These are phyloP conservation scores for Thozetella sp. DNA, from an alignment of 495 filamentous ascomycete genomes.

Conservation along the genomic window DNA sequence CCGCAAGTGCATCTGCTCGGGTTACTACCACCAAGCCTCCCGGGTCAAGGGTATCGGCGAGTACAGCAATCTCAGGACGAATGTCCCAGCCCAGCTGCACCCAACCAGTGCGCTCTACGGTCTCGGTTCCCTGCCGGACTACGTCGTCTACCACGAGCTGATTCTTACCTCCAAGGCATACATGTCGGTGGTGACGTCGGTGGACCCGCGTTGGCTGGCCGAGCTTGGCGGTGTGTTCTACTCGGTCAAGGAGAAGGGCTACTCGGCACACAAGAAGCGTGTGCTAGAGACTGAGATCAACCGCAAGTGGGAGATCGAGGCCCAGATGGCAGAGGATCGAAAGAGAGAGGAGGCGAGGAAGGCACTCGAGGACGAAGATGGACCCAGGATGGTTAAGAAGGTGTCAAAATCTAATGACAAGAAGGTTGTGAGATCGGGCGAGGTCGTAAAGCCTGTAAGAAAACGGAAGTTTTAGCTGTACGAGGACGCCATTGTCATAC, in stretches of 20 bases:
- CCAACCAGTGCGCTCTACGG: slow-evolving; percentile 93
- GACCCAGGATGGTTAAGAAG: slow-evolving; percentile 47
- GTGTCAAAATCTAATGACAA: slow-evolving; percentile 40
- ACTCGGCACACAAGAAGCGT: slow-evolving; percentile 83
- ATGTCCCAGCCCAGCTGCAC: slow-evolving; percentile 90
- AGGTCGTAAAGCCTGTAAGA: slow-evolving; percentile 65
- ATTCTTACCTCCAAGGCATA: slow-evolving; percentile 98
- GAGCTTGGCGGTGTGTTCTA: slow-evolving; percentile 99
- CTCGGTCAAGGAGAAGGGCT: slow-evolving; percentile 96
- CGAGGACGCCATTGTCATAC: too few species aligned
- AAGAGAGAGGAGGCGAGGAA: slow-evolving; percentile 63
- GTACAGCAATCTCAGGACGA: slow-evolving; percentile 94
- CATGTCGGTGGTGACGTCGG: slow-evolving; percentile 96
- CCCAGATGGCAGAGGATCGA: slow-evolving; percentile 89
- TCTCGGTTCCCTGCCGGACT: slow-evolving; percentile 90
- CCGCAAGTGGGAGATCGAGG: slow-evolving; percentile 92
- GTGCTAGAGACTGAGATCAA: slow-evolving; percentile 95
- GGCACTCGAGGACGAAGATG: slow-evolving; percentile 41
- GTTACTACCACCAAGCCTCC: slow-evolving; percentile 98
- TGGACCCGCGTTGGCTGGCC: slow-evolving; percentile 97
- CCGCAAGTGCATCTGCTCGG: slow-evolving; percentile 94
- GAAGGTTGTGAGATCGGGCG: slow-evolving; percentile 51
- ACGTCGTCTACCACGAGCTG: slow-evolving; percentile 97
- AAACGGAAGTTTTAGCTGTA: slow-evolving; percentile 34
- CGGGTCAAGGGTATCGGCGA: slow-evolving; percentile 96